A percentile compares a stretch with the other conserved stretches of the same genome.
These are phyloP conservation scores for Clonostachys sp. DNA, from an alignment of 2,329 filamentous ascomycete genomes.

Conservation along the genomic window DNA sequence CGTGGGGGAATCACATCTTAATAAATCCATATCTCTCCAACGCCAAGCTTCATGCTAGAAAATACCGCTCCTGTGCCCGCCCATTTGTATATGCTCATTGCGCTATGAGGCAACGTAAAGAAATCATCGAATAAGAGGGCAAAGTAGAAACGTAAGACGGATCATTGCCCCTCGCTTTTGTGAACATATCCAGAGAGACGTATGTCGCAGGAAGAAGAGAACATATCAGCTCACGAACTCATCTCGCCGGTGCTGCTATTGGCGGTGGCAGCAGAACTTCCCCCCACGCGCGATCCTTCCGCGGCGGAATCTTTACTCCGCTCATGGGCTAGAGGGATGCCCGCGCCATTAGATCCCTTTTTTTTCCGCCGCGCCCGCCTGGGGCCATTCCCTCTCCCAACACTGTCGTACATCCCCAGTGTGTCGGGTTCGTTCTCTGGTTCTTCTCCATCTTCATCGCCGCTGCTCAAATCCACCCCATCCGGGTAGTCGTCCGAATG, in stretches of 20 bases:
- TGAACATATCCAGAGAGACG: no score
- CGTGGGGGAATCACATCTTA: no score
- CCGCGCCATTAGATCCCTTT: constrained; percentile 3
- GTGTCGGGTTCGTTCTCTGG: constrained; percentile 23
- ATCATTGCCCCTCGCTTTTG: no score
- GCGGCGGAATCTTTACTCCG: constrained; percentile 21
- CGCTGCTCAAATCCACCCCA: constrained; percentile 30
- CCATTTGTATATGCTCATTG: no score
- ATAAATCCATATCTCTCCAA: no score
- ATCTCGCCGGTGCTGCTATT: constrained; percentile 11
- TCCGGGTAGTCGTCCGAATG: constrained; percentile 35
- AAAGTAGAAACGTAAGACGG: neutral
- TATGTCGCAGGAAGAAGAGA: neutral
- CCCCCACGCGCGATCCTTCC: constrained; percentile 16
- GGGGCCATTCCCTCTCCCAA: no score
- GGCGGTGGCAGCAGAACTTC: constrained; percentile 33
- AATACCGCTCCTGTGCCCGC: no score
- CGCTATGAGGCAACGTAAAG: neutral
- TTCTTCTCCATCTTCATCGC: constrained; percentile 34
- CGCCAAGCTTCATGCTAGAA: no score
- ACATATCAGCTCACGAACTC: neutral
- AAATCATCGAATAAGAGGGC: neutral
- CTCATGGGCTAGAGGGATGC: neutral
- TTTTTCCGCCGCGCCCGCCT: neutral
- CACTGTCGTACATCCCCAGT: constrained; percentile 19